Evolutionary conservation across 2,329 filamentous ascomycete genomes (phyloP).

Genomic region (Raffaelea ambrosiae): DNA sequence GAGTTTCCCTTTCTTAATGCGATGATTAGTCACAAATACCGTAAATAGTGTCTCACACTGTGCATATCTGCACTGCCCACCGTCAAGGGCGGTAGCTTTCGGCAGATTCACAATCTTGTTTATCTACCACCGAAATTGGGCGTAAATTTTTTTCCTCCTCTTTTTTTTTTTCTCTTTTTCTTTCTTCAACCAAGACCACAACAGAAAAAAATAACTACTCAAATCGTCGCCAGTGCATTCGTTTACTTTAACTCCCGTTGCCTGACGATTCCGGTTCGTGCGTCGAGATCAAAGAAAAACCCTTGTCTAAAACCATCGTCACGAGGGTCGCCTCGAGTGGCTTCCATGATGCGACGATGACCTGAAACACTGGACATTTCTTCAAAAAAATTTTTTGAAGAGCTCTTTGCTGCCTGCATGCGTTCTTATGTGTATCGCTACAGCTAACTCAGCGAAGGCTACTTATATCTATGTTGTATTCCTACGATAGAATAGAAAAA

Average conservation of each 20-base stretch:
- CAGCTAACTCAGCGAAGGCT: too few species aligned
- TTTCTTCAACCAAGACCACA: constrained; percentile 22
- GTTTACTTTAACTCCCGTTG: constrained; percentile 22
- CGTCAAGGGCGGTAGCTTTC: constrained; percentile 2
- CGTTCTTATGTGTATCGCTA: too few species aligned
- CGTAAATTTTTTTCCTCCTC: constrained; percentile 4
- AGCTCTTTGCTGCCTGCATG: background rate
- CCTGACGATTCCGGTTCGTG: constrained; percentile 44
- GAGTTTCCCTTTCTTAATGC: too few species aligned
- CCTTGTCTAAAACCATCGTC: constrained; percentile 62
- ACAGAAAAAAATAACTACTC: constrained; percentile 13
- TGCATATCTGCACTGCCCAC: too few species aligned
- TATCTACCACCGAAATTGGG: background rate
- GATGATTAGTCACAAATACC: too few species aligned
- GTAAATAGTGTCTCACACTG: too few species aligned
- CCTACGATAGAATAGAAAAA: too few species aligned
- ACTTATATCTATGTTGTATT: too few species aligned
- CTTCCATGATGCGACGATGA: constrained; percentile 61
- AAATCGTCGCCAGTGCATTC: constrained; percentile 28
- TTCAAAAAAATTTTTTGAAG: too few species aligned
- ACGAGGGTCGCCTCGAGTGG: constrained; percentile 56
- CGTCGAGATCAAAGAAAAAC: constrained; percentile 45
- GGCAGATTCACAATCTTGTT: constrained; percentile 1
- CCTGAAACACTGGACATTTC: constrained; percentile 55
- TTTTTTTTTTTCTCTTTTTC: constrained; percentile 13